Evolutionary conservation across 331 rosid species (phyloP), one percentile per base, ranked within the genome.

Genomic region (Acacia pycnantha): DNA sequence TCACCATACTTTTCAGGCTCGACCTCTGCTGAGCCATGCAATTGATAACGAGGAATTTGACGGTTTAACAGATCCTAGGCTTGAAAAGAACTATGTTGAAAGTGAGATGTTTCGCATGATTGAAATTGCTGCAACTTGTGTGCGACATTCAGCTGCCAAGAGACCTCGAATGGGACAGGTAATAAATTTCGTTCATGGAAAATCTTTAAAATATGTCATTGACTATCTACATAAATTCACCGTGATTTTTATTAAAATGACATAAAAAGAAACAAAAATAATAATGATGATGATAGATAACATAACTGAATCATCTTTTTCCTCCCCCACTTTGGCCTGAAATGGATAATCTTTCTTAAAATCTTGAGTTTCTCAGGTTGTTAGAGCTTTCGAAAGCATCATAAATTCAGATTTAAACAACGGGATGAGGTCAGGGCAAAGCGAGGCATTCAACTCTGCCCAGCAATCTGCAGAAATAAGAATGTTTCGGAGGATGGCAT

Each of bases 91-190:
- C 85, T 95, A 86, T 22, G 83, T 89, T 62, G 90, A 90, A 35
- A 86, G 87, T 74, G 98, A 93, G 82, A 81, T 95, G 91, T 79
- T 86, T 78, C 81, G 86, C 86, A 90, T 95, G 97, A 87, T 95
- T 77, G 88, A 85, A 82, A 79, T 90, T 85, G 93, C 99, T 77
- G 97, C 97, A 73, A 93, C 96, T 77, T 95, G 98, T 56, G 99
- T 93, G 84, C 87, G 93, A 15, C 96, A 93, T 75, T 92, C 94
- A 4, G 82, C 98, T 82, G 67, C 90, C 56, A 90, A 90, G 91
- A 89, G 98, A 79, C 96, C 98, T 31, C 85, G 87, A 54, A 91
- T 95, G 98, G 98, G 98, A 82, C 97, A 95, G 98, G 98, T 95
- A 86, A 84, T 44, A 46, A 70, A 43, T 70, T 43, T 70, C 53